Conservation (phyloP, 805 yeast genomes). For the Candida methanosorbosa region DNA sequence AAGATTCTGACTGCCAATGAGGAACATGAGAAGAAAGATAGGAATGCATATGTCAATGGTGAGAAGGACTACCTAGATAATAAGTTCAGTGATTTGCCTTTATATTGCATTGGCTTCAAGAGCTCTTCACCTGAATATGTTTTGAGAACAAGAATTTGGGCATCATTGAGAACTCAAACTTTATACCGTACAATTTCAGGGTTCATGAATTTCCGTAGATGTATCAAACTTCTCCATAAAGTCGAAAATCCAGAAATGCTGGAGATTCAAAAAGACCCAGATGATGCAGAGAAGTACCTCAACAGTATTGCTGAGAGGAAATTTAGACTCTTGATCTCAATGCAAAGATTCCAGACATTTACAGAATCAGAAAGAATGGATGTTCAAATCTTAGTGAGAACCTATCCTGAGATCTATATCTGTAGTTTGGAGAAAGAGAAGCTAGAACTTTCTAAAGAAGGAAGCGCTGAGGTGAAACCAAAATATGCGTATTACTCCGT, state of each 20-base stretch:
- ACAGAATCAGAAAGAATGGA: constrained; percentile 57
- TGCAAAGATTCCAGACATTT: constrained; percentile 76
- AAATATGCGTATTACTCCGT: constrained; percentile 46
- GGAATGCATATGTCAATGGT: constrained; percentile 16
- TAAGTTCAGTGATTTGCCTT: constrained; percentile 56
- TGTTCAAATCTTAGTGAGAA: constrained; percentile 54
- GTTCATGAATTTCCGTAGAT: constrained; percentile 68
- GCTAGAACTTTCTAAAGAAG: constrained; percentile 27
- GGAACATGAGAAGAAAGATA: neutral
- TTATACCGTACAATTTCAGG: constrained; percentile 79
- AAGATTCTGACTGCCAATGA: constrained; percentile 50
- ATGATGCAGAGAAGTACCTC: constrained; percentile 51
- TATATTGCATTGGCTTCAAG: constrained; percentile 65
- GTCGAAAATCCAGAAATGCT: constrained; percentile 55
- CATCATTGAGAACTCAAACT: constrained; percentile 77
- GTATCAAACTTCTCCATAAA: constrained; percentile 58
- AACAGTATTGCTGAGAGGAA: constrained; percentile 72
- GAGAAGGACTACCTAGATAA: constrained; percentile 26
- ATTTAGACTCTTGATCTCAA: constrained; percentile 72
- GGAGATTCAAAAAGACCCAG: constrained; percentile 29
- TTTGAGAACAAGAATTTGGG: constrained; percentile 78
- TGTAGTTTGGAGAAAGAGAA: constrained; percentile 46
- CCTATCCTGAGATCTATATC: constrained; percentile 60
- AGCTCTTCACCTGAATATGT: constrained; percentile 54
- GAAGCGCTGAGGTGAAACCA: too few relatives aligned